These are phyloP conservation scores for Magnusiomyces magnusii DNA, from an alignment of 1,139 yeast species.

Conservation along the genomic window DNA sequence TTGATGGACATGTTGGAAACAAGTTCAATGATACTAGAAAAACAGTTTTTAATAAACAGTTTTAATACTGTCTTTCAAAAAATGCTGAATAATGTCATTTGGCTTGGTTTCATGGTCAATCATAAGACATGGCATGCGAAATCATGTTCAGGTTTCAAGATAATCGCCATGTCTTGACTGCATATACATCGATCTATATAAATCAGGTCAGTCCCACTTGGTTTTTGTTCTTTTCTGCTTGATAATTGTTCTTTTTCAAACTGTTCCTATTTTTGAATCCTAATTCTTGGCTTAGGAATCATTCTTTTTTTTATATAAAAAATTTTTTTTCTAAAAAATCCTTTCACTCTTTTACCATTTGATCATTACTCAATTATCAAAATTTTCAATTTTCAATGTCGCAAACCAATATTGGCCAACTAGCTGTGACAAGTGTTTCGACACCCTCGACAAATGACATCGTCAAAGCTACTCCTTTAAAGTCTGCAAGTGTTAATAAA, in stretches of 20 bases:
- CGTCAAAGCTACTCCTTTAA: background rate
- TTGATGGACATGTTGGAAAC: no score
- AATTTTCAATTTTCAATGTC: no score
- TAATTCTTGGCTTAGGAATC: background rate
- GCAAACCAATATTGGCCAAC: background rate
- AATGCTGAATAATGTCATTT: no score
- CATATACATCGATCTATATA: background rate
- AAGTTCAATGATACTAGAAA: background rate
- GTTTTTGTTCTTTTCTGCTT: background rate
- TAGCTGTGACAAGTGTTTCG: background rate
- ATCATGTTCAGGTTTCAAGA: background rate
- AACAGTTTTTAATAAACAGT: no score
- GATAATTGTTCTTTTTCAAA: no score
- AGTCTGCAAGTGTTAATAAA: conserved; percentile 7
- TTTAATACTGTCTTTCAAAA: background rate
- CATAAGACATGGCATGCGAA: background rate
- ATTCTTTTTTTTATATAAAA: background rate
- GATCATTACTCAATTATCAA: no score
- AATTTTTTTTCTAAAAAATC: no score
- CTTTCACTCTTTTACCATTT: no score
- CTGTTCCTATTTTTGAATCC: background rate
- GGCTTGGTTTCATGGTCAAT: background rate
- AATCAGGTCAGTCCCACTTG: background rate
- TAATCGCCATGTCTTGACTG: background rate
- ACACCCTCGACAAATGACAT: background rate